Base-by-base conservation (phyloP, 305 asterid genomes). In the Caryopteris hybrid region DNA sequence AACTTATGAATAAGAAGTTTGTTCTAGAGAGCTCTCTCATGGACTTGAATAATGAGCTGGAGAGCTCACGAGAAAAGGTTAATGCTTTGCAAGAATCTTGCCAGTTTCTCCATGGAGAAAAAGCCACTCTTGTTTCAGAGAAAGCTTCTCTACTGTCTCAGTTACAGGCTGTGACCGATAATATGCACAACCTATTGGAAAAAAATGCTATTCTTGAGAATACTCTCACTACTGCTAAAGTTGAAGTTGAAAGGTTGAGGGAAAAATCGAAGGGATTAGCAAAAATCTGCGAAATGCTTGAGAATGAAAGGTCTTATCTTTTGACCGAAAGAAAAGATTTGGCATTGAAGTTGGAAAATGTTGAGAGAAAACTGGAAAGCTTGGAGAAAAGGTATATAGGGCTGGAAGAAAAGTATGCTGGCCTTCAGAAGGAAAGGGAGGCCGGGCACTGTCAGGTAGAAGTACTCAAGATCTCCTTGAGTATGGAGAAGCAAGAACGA, bases 211-310 rank as follows among this genome's bases (percentile, higher is more conserved):
- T 87, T 62, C 89, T 89, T 55, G 98, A 94, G 83, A 83, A 76
- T 66, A 80, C 93, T 14, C 85, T 94, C 27, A 86, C 82, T 21
- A 76, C 77, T 29, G 92, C 94, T 59, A 91, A 83, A 78, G 76
- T 89, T 65, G 99, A 94, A 71, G 89, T 94, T 54, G 96, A 87
- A 84, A 95, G 93, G 63, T 66, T 94, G 85, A 94, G 89, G 84
- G 95, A 87, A 73, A 91, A 86, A 70, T 86, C 99, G 2, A 91
- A 88, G 78, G 94, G 95, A 31, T 79, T 94, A 14, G 96, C 88
- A 70, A 88, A 84, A 68, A 85, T 89, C n/a, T 91, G 98, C 36
- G 87, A 77, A 48, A 53, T 94, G 82, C 95, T 94, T 13, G 89
- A 79, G 78, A 78, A 78, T 8, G 97, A 91, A 80, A 86, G 86